Evolutionary conservation across 2,329 filamentous ascomycete genomes (phyloP), one percentile per base, ranked within the genome.

Genomic region (Bipolaris zeicola): DNA sequence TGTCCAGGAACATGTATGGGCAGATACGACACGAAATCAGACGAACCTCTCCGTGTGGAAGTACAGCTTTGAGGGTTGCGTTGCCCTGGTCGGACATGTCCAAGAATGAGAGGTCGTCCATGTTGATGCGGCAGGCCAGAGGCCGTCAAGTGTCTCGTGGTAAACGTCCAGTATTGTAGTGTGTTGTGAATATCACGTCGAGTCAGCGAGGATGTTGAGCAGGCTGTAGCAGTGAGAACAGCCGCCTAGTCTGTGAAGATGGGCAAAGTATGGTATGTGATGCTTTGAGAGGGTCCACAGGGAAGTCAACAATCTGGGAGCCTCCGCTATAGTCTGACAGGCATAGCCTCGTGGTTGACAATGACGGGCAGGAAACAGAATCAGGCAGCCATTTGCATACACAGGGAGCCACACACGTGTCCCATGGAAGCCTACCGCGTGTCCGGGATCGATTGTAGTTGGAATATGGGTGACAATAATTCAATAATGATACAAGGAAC

Each of bases 1-100:
- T 59, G 13, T 71, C 63, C 33, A 72, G 57, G 48, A 80, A 72
- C 34, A 66, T 64, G 31, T 55, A 62, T 2, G 68, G 56, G 53
- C 68, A 62, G 51, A 81, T 61, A n/a, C 45, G 41, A 54, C 72
- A 66, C 16, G 62, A 60, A 24, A 80, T 72, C 8, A 70, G 72
- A 11, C 62, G 57, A 24, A 77, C 64, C 16, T 67, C 47, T 28
- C 73, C 72, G 37, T 70, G 62, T 16, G 66, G 63, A n/a, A 75
- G 62, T 2, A 69, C 66, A 43, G 73, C 73, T 20, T 71, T 70
- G 20, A 77, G 58, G 49, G 57, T 73, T 34, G 65, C 76, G 62
- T 67, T 58, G 38, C 56, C 57, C 42, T 57, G 51, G 18, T 52
- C 56, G 34, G 55, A 33, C 31, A 48, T 46, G 36, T 65, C 56